These are phyloP conservation scores for Stagonosporopsis chrysanthemi DNA, from an alignment of 2,329 filamentous ascomycete species.

Conservation along the genomic window DNA sequence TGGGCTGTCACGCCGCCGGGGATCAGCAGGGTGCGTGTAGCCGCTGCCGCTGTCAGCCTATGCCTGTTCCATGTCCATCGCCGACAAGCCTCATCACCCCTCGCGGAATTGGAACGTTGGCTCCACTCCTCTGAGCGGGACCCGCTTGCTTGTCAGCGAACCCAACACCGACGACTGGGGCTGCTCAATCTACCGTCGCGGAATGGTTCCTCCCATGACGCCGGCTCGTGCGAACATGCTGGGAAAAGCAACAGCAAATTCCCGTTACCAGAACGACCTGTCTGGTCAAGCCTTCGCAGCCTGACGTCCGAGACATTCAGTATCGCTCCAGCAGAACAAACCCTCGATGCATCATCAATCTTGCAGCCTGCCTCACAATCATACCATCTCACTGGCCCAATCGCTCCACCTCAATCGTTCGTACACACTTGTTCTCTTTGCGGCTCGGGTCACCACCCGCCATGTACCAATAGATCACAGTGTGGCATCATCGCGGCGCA, in stretches of 20 bases:
- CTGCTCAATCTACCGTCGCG: neutral
- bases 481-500: constrained; percentile 10
- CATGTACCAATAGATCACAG: constrained; percentile 15
- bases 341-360: too few relatives aligned
- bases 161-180: neutral
- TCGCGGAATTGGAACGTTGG: neutral
- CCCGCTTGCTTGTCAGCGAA: neutral
- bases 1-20: neutral
- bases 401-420: neutral
- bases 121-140: neutral
- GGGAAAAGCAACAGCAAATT: neutral
- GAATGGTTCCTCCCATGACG: neutral
- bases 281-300: neutral
- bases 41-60: constrained; percentile 6
- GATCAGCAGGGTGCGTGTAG: neutral
- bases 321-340: constrained; percentile 1
- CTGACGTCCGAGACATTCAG: neutral
- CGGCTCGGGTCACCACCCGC: neutral
- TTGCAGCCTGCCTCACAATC: neutral
- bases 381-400: neutral
- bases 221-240: neutral
- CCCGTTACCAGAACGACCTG: too few relatives aligned
- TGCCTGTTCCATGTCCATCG: neutral
- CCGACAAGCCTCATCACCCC: neutral
- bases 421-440: neutral